These are phyloP conservation scores for Claviceps fusiformis DNA, from an alignment of 2,329 filamentous ascomycete genomes.

Conservation along the genomic window DNA sequence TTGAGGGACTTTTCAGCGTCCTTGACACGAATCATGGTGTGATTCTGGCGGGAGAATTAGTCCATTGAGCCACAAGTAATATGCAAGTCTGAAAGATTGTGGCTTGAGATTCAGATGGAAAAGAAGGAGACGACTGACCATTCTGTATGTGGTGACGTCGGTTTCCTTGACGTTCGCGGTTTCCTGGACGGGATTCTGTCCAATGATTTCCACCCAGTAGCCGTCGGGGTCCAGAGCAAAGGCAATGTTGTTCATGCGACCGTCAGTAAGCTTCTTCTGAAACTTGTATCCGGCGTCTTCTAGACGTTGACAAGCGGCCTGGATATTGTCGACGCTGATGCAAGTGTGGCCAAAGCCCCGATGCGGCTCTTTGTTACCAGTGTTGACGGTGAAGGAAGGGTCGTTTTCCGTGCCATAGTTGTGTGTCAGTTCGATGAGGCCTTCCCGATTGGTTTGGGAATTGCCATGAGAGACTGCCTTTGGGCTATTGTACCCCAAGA, in stretches of 20 bases:
- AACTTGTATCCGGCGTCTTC: constrained; percentile 86
- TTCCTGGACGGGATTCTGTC: constrained; percentile 56
- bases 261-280: constrained; percentile 88
- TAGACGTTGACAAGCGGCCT: constrained; percentile 78
- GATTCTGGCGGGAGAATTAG: constrained; percentile 41
- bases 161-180: constrained; percentile 61
- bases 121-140: constrained; percentile 26
- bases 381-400: constrained; percentile 64
- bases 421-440: constrained; percentile 73
- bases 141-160: constrained; percentile 61
- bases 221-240: constrained; percentile 82
- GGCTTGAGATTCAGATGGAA: too few relatives aligned
- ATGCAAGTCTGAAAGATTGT: background rate
- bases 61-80: too few relatives aligned
- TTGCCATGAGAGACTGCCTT: constrained; percentile 60
- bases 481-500: constrained; percentile 75
- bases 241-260: constrained; percentile 75
- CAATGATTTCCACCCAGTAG: constrained; percentile 77
- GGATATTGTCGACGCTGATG: constrained; percentile 70
- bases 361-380: constrained; percentile 81
- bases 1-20: constrained; percentile 58
- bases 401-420: constrained; percentile 86
- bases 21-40: constrained; percentile 94
- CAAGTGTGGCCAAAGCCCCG: constrained; percentile 79
- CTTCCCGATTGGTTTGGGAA: constrained; percentile 68